Base-by-base conservation (phyloP, 768 basidiomycete genomes). In the Sutorius australiensis region DNA sequence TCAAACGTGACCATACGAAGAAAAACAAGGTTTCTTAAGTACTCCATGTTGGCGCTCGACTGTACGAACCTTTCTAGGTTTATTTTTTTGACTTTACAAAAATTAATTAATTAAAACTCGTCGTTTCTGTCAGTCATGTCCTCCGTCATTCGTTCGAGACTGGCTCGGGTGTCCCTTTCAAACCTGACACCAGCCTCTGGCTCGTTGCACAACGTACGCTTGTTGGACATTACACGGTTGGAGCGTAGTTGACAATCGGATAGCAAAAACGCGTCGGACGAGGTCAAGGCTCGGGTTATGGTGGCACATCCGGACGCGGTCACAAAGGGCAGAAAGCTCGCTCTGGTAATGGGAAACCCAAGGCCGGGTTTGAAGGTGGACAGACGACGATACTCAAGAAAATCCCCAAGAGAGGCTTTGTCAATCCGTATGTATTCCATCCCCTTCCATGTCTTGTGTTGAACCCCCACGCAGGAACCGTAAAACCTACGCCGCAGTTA, bases 291-390 rank as follows among this genome's bases (percentile, higher is more conserved):
- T 93, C 92, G 3, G 88, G 89, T 27, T 82, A 88, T 53, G 97
- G 97, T 58, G 86, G 92, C 56, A 98, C 95, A 1, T 87, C 95
- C 10, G 92, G 92, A 59, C 81, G 92, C 50, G 97, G 97, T 72
- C 81, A 90, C 70, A 99, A 99, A 62, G 97, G 97, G 61, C 93
- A 95, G 72, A 95, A 94, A 54, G 87, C 97, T 34, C 84, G 95
- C 56, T 83, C 92, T 5, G 95, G 95, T 2, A 84, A 87, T 53
- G 90, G 92, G 5, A 88, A 92, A 61, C 85, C 82, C 30, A 81
- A 79, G 60, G 77, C 82, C 27, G 86, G 91, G 6, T 99, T 98
- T 58, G 97, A 98, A 71, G 97, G 97, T 66, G 97, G 97, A 57
- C 95, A 98, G 69, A 98, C 95, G 5, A 91, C 95, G 13, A 83